phyloP scores from a whole-genome alignment of 495 filamentous ascomycete genomes.

The Aspergillus leporis region DNA sequence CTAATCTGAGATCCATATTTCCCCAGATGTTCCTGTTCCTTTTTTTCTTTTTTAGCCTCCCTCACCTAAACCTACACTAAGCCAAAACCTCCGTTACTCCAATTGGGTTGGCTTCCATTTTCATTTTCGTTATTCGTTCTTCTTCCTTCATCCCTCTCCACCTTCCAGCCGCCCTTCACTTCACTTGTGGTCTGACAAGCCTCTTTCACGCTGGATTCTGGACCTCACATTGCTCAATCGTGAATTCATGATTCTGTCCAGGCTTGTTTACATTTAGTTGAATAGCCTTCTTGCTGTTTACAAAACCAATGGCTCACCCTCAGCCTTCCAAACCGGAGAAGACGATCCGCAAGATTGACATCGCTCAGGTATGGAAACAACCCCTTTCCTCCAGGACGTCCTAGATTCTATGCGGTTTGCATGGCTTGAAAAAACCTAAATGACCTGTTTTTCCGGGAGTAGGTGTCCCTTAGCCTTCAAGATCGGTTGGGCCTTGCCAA shows the following conservation, averaged over 20 bases:
- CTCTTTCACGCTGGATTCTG: constrained; percentile 12
- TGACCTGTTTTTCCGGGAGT: background rate
- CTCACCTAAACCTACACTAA: constrained; percentile 9
- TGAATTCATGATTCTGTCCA: constrained; percentile 14
- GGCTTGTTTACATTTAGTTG: constrained; percentile 10
- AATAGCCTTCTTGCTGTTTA: constrained; percentile 10
- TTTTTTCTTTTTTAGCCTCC: constrained; percentile 4
- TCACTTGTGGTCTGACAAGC: constrained; percentile 13
- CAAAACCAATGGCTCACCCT: constrained; percentile 34
- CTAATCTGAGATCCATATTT: constrained; percentile 4
- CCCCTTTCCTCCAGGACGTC: background rate
- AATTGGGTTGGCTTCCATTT: constrained; percentile 21
- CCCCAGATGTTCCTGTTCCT: background rate
- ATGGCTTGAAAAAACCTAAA: constrained; percentile 10
- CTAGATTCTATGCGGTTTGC: background rate
- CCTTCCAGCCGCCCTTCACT: constrained; percentile 29
- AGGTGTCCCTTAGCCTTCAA: constrained; percentile 91
- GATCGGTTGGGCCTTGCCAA: constrained; percentile 92
- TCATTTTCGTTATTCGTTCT: constrained; percentile 3
- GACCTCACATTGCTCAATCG: background rate
- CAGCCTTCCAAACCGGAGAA: constrained; percentile 40
- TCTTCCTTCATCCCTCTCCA: constrained; percentile 22
- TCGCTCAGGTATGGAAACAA: constrained; percentile 70
- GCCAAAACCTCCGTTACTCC: constrained; percentile 24
- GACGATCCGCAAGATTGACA: constrained; percentile 51